Conservation (phyloP, 2,329 filamentous ascomycete genomes). For the Hypomyces rosellus region DNA sequence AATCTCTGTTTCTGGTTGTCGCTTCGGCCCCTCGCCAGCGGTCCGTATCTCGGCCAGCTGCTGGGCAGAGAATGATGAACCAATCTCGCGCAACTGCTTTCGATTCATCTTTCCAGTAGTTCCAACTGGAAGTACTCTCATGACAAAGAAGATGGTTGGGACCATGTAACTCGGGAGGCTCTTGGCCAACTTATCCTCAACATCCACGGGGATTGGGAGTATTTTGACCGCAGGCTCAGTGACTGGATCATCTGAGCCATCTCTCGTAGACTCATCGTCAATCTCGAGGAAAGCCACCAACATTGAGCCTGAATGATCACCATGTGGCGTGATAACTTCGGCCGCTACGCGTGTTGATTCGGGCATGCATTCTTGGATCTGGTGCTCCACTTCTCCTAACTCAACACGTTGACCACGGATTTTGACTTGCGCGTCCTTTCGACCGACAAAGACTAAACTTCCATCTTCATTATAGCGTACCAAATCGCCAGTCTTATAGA, state of each 20-base stretch:
- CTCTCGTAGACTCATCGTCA: not conserved
- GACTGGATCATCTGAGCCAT: not conserved
- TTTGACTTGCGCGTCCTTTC: slow-evolving; percentile 49
- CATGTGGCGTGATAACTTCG: not conserved
- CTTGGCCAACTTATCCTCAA: not conserved
- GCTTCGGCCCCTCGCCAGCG: not conserved
- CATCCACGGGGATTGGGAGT: not conserved
- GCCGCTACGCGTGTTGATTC: not conserved
- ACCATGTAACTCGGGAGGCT: slow-evolving; percentile 31
- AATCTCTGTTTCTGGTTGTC: slow-evolving; percentile 1
- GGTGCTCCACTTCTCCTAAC: slow-evolving; percentile 20
- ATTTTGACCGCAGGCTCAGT: not conserved
- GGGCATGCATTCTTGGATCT: not conserved
- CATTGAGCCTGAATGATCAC: not conserved
- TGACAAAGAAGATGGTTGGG: slow-evolving; percentile 32
- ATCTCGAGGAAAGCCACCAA: not conserved
- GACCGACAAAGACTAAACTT: slow-evolving; percentile 6
- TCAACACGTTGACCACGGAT: slow-evolving; percentile 47
- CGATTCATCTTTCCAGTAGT: slow-evolving; percentile 2
- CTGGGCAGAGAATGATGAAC: not conserved
- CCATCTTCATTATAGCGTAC: not conserved
- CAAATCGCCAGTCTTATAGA: not conserved
- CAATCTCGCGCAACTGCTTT: slow-evolving; percentile 2
- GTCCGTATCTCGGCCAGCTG: not conserved
- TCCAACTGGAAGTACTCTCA: slow-evolving; percentile 29